A percentile compares a stretch with the other conserved stretches of the same genome.
Conservation (phyloP, 352 stramenopile genomes). For the Blastocystis sp. region DNA sequence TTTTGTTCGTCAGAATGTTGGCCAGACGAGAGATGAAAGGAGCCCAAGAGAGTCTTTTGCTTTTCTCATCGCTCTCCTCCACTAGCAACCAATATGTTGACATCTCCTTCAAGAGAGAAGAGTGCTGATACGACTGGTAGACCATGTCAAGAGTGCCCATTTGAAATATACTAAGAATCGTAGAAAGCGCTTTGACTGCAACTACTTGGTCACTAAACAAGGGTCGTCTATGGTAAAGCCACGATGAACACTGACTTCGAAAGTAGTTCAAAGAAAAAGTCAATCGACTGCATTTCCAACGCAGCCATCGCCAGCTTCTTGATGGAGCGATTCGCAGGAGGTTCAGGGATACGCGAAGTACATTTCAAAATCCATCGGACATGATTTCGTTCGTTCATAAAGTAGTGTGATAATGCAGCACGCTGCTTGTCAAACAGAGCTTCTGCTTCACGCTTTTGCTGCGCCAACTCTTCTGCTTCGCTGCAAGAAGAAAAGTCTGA, state of each 20-base stretch:
- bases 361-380: conserved; percentile 53
- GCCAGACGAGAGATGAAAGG: conserved; percentile 61
- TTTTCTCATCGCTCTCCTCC: conserved; percentile 56
- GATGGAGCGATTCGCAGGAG: conserved; percentile 16
- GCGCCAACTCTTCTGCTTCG: conserved; percentile 42
- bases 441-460: conserved; percentile 47
- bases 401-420: conserved; percentile 24
- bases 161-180: conserved; percentile 47
- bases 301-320: conserved; percentile 59
- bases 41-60: conserved; percentile 20
- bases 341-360: conserved; percentile 45
- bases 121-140: conserved; percentile 28
- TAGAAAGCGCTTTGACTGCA: conserved; percentile 55
- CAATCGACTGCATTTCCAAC: conserved; percentile 53
- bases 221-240: not conserved
- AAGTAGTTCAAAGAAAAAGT: conserved; percentile 52
- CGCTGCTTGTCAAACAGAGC: conserved; percentile 11
- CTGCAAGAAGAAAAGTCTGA: conserved; percentile 50
- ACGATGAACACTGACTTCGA: not conserved
- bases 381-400: conserved; percentile 17
- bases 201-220: conserved; percentile 56
- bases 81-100: conserved; percentile 31
- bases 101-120: conserved; percentile 48
- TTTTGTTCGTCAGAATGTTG: conserved; percentile 58
- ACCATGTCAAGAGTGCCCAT: conserved; percentile 40